These are phyloP conservation scores for Saccharomyces eubayanus DNA, from an alignment of 805 yeast genomes.

Conservation along the genomic window DNA sequence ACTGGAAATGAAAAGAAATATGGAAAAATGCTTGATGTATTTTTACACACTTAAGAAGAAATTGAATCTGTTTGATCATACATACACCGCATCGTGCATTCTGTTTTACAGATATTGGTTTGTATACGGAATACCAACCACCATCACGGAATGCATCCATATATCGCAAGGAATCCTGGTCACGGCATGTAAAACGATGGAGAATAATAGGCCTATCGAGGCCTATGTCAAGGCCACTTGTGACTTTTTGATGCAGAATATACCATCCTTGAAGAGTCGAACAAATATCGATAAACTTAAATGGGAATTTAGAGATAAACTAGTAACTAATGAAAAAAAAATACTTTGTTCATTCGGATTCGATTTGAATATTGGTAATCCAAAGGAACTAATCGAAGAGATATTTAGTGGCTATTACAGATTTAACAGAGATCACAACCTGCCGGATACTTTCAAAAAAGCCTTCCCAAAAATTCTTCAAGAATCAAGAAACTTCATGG, in stretches of 20 bases:
- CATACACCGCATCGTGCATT: conserved; percentile 31
- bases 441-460: conserved; percentile 22
- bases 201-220: conserved; percentile 31
- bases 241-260: conserved; percentile 20
- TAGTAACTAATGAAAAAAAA: conserved; percentile 27
- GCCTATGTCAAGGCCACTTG: conserved; percentile 29
- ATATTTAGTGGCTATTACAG: conserved; percentile 29
- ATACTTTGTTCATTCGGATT: conserved; percentile 28
- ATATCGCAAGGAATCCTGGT: conserved; percentile 30
- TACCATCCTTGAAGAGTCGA: conserved; percentile 15
- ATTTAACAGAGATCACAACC: conserved; percentile 23
- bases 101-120: conserved; percentile 31
- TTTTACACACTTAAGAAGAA: conserved; percentile 30
- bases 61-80: conserved; percentile 29
- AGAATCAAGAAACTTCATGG: conserved; percentile 29
- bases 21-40: conserved; percentile 30
- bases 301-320: conserved; percentile 31
- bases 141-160: conserved; percentile 25
- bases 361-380: conserved; percentile 29
- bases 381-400: conserved; percentile 30
- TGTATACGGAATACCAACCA: conserved; percentile 23
- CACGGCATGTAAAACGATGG: conserved; percentile 31
- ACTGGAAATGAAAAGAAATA: conserved; percentile 22
- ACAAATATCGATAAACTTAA: conserved; percentile 29
- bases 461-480: conserved; percentile 28